Conservation (phyloP, 352 stramenopile species). For the Globisporangium iwayamae region DNA sequence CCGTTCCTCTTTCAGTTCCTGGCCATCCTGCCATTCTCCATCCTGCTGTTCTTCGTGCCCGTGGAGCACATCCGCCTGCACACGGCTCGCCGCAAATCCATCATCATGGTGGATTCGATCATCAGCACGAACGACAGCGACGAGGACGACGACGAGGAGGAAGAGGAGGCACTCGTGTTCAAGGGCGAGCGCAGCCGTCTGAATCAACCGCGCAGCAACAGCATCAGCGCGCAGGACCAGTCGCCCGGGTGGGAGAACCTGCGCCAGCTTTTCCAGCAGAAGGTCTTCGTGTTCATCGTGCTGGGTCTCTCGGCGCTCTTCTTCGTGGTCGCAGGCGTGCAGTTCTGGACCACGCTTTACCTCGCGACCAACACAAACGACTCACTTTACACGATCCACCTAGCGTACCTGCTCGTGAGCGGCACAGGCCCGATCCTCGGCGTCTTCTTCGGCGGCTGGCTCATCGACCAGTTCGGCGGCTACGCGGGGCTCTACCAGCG, state of each 20-base stretch:
- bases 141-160: slow-evolving; percentile 27
- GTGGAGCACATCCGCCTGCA: slow-evolving; percentile 62
- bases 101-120: slow-evolving; percentile 60
- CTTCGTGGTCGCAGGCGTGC: slow-evolving; percentile 76
- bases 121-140: slow-evolving; percentile 39
- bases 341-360: slow-evolving; percentile 86
- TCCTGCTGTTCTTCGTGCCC: slow-evolving; percentile 81
- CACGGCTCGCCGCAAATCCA: slow-evolving; percentile 44
- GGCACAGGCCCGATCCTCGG: slow-evolving; percentile 77
- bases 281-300: slow-evolving; percentile 76
- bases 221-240: slow-evolving; percentile 25
- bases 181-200: slow-evolving; percentile 29
- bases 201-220: slow-evolving; percentile 15
- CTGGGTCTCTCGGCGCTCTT: slow-evolving; percentile 78
- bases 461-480: slow-evolving; percentile 76
- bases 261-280: slow-evolving; percentile 44
- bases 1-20: slow-evolving; percentile 79
- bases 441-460: slow-evolving; percentile 84
- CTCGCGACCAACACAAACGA: slow-evolving; percentile 77
- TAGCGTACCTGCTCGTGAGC: slow-evolving; percentile 68
- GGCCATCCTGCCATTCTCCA: slow-evolving; percentile 65
- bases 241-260: slow-evolving; percentile 46
- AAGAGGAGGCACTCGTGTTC: slow-evolving; percentile 20
- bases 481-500: slow-evolving; percentile 70
- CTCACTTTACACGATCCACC: slow-evolving; percentile 75